Evolutionary conservation across 306 rosid genomes (phyloP).

Genomic region (Pachyrhizus erosus): DNA sequence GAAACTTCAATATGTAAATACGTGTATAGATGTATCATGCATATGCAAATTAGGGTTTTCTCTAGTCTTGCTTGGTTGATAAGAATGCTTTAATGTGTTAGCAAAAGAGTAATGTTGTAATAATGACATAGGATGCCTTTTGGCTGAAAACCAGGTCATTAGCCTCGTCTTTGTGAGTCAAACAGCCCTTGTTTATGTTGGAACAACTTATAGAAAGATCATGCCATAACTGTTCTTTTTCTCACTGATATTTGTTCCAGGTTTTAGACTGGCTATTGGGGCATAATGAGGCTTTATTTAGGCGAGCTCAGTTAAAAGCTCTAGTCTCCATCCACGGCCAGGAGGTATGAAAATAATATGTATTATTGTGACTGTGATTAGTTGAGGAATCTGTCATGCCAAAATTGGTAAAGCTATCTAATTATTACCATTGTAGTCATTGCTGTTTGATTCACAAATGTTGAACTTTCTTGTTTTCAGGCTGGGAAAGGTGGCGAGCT

Average conservation of each 20-base stretch:
- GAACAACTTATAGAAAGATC: constrained; percentile 17
- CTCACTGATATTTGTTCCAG: constrained; percentile 54
- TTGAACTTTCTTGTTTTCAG: constrained; percentile 50
- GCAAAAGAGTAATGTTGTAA: constrained; percentile 29
- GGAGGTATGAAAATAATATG: constrained; percentile 64
- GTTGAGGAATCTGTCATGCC: constrained; percentile 15
- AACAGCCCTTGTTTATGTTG: constrained; percentile 8
- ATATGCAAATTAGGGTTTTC: constrained; percentile 1
- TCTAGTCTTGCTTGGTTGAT: constrained; percentile 9
- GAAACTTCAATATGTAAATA: not conserved
- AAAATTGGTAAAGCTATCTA: constrained; percentile 24
- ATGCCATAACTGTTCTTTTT: constrained; percentile 4
- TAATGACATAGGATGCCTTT: constrained; percentile 29
- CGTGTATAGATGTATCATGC: not conserved
- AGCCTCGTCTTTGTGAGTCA: constrained; percentile 14
- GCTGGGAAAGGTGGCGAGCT: constrained; percentile 99
- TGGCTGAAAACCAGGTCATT: constrained; percentile 20
- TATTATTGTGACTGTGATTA: not conserved
- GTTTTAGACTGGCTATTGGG: constrained; percentile 81
- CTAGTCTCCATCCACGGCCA: constrained; percentile 90
- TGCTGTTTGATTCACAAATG: not conserved
- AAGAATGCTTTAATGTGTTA: constrained; percentile 5
- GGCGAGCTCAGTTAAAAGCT: constrained; percentile 95
- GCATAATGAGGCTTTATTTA: constrained; percentile 87
- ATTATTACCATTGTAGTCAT: not conserved